Base-by-base conservation (phyloP, 1,139 yeast genomes). In the Tardiomyces depauwii region DNA sequence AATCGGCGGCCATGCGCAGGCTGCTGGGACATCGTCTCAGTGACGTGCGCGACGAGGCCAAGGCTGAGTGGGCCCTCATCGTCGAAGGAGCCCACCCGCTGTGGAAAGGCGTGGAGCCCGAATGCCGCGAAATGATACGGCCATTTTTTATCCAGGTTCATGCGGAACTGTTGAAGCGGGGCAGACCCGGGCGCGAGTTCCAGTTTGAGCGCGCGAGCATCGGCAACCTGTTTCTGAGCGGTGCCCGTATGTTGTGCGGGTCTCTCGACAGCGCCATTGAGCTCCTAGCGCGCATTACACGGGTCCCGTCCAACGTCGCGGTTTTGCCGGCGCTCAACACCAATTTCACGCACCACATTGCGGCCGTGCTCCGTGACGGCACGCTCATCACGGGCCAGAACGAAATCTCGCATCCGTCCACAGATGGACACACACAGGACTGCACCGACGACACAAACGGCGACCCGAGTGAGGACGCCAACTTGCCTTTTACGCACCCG, bases 351-450 rank as follows among this genome's bases (percentile, higher is more conserved):
- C 86, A 86, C 54, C 95, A 88, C 58, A 88, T 89, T 18, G 80
- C 93, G 48, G 96, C 96, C 0, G 56, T 76, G 38, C 67, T 89
- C 40, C 68, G 70, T 39, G 77, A 86, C 62, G 95, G 93, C 1
- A 68, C 76, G 7, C 69, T 83, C 2, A 82, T 89, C 36, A 83
- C 93, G 0, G 97, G 97, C n/a, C 97, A 89, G 62, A 82, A 93
- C 2, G 95, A 88, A 58, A 89, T 89, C 9, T 87, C 96, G 0
- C 97, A 89, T 63, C 96, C 96, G 2, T 2, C 53, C 49, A 9
- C 40, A 44, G 13, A 14, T 40, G 30, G 30, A 9, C 2, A 41
- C 38, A 7, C 40, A 36, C 13, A 46, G 12, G 25, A 18, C 11
- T 27, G 30, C 18, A 12, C 41, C 19, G 21, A 43, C 19, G 10